A percentile compares a stretch with the other conserved stretches of the same genome.
phyloP scores from a whole-genome alignment of 2,329 filamentous ascomycete species.

The Trichoderma arundinaceum region DNA sequence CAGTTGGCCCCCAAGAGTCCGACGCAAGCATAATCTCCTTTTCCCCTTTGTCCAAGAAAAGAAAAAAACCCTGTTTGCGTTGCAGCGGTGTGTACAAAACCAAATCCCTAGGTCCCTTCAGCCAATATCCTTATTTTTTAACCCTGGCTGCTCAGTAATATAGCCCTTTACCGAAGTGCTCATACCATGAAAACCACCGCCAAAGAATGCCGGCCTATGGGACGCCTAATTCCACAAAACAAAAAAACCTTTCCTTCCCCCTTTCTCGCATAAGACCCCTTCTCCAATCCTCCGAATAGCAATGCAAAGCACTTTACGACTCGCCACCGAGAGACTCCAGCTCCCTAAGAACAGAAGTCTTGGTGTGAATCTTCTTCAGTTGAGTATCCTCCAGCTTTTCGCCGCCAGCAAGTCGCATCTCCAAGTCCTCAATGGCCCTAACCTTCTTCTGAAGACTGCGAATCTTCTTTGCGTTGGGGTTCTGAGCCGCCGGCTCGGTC shows the following conservation, averaged over 20 bases:
- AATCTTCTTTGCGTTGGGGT: conserved; percentile 90
- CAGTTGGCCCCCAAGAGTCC: conserved; percentile 10
- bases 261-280: background rate
- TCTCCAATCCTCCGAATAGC: background rate
- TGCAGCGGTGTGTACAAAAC: conserved; percentile 30
- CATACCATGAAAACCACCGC: conserved; percentile 24
- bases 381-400: conserved; percentile 99
- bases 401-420: conserved; percentile 91
- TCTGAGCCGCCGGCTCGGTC: conserved; percentile 53
- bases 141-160: conserved; percentile 16
- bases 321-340: conserved; percentile 63
- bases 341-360: conserved; percentile 82
- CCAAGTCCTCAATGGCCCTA: conserved; percentile 94
- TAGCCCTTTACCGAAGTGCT: conserved; percentile 13
- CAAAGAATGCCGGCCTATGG: conserved; percentile 9
- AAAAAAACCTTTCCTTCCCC: background rate
- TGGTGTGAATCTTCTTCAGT: conserved; percentile 96
- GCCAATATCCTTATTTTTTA: background rate
- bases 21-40: conserved; percentile 7
- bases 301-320: conserved; percentile 30
- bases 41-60: conserved; percentile 22
- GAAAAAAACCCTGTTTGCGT: background rate
- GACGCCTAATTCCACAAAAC: conserved; percentile 20
- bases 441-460: conserved; percentile 95
- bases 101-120: conserved; percentile 8